Evolutionary conservation across 2,329 filamentous ascomycete genomes (phyloP).

Genomic region (Sarocladiaceae sp.): DNA sequence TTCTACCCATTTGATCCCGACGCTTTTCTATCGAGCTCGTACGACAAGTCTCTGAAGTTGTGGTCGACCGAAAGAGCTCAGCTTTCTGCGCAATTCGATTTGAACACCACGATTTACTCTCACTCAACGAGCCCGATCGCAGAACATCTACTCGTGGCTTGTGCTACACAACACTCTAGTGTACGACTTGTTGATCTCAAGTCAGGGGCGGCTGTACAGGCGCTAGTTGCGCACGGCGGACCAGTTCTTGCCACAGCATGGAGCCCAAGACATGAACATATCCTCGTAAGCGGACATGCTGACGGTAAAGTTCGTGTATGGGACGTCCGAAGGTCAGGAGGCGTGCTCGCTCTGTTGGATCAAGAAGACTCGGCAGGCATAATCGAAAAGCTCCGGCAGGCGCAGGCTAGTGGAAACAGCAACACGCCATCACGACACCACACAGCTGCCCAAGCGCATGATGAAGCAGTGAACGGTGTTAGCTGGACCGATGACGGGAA

Average conservation of each 20-base stretch:
- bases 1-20: conserved; percentile 77
- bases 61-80: conserved; percentile 63
- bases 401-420: conserved; percentile 21
- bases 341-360: conserved; percentile 72
- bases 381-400: conserved; percentile 33
- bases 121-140: conserved; percentile 75
- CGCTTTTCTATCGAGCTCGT: conserved; percentile 73
- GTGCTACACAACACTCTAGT: conserved; percentile 79
- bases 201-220: conserved; percentile 69
- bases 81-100: conserved; percentile 62
- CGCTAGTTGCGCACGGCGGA: conserved; percentile 64
- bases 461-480: conserved; percentile 78
- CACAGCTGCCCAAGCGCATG: conserved; percentile 63
- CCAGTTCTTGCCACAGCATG: conserved; percentile 69
- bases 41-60: conserved; percentile 72
- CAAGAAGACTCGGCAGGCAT: conserved; percentile 78
- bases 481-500: conserved; percentile 78
- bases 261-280: conserved; percentile 76
- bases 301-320: conserved; percentile 83
- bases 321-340: conserved; percentile 78
- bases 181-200: conserved; percentile 83
- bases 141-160: conserved; percentile 74
- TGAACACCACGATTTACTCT: conserved; percentile 67
- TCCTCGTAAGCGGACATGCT: conserved; percentile 78
- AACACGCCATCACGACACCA: conserved; percentile 29